Evolutionary conservation across 2,329 filamentous ascomycete species (phyloP), one percentile per base, ranked within the genome.

Genomic region (Fulvia fulva): DNA sequence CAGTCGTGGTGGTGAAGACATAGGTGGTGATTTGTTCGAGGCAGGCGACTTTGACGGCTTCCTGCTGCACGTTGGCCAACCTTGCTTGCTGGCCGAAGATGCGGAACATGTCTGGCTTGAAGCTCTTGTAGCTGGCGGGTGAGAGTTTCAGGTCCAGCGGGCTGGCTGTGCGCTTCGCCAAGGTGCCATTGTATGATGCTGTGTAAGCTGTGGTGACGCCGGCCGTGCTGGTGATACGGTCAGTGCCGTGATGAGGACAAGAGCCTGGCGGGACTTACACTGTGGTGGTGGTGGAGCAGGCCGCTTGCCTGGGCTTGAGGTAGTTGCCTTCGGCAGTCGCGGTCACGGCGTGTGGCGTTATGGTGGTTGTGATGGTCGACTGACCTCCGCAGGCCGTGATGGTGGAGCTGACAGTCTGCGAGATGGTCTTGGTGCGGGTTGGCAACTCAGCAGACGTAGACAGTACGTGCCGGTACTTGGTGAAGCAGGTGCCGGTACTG

Each of bases 151-250:
- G 23, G 19, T 62, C 61, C 8, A 62, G 41, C 8, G 64, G 59
- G n/a, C 49, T 57, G 43, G 62, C 60, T 9, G 66, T 67, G 2
- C 64, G 64, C 56, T 64, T 66, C 16, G 64, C 62, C 12, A 62
- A 32, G 26, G 55, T 61, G 45, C 52, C 59, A 41, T 59, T 65
- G 62, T 66, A 67, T 28, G 51, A 55, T 28, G 64, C 65, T 1
- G 66, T 68, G 57, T 65, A 68, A 14, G 65, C 57, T 23, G 65
- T 68, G 11, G 64, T 54, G 23, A 59, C 62, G 19, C 57, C 55
- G 21, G 56, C 52, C 4, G 56, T 57, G 9, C 63, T 65, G 44
- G n/a, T 43, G 12, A 25, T 21, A 55, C n/a, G 53, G 53, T 47
- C 37, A 30, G 32, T 25, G 23, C 25, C 14, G 12, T 21, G 16